A percentile compares a stretch with the other conserved stretches of the same genome.
phyloP scores from a whole-genome alignment of 352 stramenopile genomes.

The Pythium graminicola region DNA sequence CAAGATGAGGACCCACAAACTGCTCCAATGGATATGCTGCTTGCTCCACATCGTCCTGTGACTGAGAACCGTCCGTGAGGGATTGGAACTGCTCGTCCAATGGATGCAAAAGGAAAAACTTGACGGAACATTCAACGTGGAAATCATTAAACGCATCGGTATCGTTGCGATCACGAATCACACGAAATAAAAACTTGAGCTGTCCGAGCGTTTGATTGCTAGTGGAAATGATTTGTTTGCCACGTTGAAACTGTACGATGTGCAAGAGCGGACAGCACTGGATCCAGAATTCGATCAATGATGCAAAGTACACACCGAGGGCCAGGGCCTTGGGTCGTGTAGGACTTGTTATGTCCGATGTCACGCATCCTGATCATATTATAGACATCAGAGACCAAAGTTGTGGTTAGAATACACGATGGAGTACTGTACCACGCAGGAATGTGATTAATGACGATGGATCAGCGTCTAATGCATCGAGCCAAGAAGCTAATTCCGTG shows the following conservation, averaged over 20 bases:
- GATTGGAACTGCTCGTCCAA: conserved; percentile 11
- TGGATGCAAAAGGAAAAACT: conserved; percentile 68
- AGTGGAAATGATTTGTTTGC: conserved; percentile 58
- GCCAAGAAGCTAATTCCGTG: conserved; percentile 38
- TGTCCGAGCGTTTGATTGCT: conserved; percentile 61
- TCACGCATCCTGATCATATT: no score
- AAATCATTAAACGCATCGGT: conserved; percentile 28
- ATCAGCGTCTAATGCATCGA: conserved; percentile 35
- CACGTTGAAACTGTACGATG: conserved; percentile 38
- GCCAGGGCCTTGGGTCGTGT: conserved; percentile 35
- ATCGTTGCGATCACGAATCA: neutral
- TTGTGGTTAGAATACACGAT: no score
- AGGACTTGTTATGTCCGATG: conserved; percentile 27
- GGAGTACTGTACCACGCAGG: conserved; percentile 31
- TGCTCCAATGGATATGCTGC: conserved; percentile 40
- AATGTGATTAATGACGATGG: conserved; percentile 42
- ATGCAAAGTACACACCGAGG: conserved; percentile 66
- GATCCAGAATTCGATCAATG: conserved; percentile 64
- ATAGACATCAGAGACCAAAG: no score
- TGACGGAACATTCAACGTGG: conserved; percentile 75
- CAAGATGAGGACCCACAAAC: conserved; percentile 65
- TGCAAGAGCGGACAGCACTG: conserved; percentile 39
- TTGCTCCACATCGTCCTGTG: neutral
- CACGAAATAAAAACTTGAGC: conserved; percentile 69
- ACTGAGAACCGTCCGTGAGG: neutral